Conservation (phyloP, 768 basidiomycete species). For the Tylopilus sp. region DNA sequence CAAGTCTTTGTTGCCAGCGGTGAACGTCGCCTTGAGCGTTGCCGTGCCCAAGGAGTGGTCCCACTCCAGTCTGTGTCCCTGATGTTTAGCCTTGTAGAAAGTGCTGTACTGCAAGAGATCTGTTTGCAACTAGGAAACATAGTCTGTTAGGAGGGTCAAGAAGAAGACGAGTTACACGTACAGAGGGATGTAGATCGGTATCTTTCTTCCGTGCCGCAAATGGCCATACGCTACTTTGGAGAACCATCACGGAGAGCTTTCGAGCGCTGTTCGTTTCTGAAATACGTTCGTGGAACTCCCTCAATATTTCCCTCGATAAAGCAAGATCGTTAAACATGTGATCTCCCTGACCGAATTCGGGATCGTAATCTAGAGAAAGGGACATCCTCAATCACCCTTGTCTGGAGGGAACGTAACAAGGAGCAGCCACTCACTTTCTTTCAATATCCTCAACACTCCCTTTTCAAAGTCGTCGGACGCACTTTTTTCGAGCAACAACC, state of each 20-base stretch:
- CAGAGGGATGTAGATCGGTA: conserved; percentile 52
- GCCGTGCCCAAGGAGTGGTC: conserved; percentile 84
- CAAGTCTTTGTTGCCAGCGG: conserved; percentile 73
- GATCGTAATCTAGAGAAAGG: conserved; percentile 72
- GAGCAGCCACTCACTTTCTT: conserved; percentile 55
- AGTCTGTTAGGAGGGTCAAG: conserved; percentile 6
- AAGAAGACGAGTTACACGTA: conserved; percentile 28
- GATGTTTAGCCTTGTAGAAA: conserved; percentile 80
- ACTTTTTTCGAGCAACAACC: conserved; percentile 77
- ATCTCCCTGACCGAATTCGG: conserved; percentile 91
- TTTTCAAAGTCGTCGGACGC: conserved; percentile 88
- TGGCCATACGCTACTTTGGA: conserved; percentile 91
- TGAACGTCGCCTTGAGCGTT: conserved; percentile 69
- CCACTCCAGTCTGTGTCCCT: conserved; percentile 77
- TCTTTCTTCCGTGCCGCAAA: conserved; percentile 52
- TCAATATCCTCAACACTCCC: conserved; percentile 79
- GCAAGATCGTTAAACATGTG: conserved; percentile 93
- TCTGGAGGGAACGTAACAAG: not conserved
- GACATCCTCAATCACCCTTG: conserved; percentile 16
- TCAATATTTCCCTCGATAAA: conserved; percentile 70
- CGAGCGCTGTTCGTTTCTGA: conserved; percentile 36
- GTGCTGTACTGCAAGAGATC: conserved; percentile 58
- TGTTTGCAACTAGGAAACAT: conserved; percentile 58
- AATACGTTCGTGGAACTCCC: conserved; percentile 55
- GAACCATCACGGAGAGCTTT: conserved; percentile 71